Conservation (phyloP, 768 basidiomycete species). For the Russula olivacea region DNA sequence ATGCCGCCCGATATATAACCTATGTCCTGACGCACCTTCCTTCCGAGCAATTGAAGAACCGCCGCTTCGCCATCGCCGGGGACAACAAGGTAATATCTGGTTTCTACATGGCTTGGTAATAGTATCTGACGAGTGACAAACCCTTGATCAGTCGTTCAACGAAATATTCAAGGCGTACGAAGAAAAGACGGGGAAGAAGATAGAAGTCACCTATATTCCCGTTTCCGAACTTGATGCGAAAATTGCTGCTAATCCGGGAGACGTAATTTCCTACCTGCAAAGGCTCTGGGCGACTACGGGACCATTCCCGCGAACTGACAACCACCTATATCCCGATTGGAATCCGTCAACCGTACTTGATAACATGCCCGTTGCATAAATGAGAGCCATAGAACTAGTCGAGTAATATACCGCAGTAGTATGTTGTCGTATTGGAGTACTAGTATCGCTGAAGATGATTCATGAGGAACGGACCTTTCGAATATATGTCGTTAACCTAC, state of each 20-base stretch:
- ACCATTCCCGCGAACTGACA: conserved; percentile 7
- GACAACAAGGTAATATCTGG: conserved; percentile 9
- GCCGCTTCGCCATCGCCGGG: conserved; percentile 11
- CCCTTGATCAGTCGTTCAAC: conserved; percentile 17
- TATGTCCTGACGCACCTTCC: conserved; percentile 23
- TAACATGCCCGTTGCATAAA: background rate
- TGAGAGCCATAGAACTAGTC: background rate
- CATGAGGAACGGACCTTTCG: too few relatives aligned
- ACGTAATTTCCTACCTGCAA: conserved; percentile 2
- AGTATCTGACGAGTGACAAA: background rate
- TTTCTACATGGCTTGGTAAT: background rate
- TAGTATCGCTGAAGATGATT: background rate
- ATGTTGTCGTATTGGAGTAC: background rate
- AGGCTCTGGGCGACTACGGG: conserved; percentile 11
- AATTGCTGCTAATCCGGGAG: conserved; percentile 11
- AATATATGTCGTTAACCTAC: too few relatives aligned
- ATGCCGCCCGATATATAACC: conserved; percentile 26
- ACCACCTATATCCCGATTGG: conserved; percentile 24
- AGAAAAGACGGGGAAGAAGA: conserved; percentile 19
- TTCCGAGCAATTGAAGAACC: conserved; percentile 13
- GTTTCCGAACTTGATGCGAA: conserved; percentile 16
- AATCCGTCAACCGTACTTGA: conserved; percentile 24
- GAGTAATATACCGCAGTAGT: background rate
- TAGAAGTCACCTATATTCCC: conserved; percentile 23
- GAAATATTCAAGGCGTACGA: conserved; percentile 24